These are phyloP conservation scores for Gastrolobium bilobum DNA, from an alignment of 306 rosid species.

Conservation along the genomic window DNA sequence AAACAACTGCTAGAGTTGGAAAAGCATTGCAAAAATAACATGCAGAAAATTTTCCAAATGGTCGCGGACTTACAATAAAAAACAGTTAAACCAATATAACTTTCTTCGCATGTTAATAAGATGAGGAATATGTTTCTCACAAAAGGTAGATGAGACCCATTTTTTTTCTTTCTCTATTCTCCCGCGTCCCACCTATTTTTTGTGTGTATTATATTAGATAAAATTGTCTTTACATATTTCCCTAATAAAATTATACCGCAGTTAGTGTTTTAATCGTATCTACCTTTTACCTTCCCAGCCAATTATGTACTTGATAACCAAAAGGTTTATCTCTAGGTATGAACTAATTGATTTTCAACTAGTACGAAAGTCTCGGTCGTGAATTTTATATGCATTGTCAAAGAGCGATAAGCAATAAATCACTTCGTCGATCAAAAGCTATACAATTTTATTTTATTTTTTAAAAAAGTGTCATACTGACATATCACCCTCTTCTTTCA, in stretches of 20 bases:
- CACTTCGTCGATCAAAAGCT: conserved; percentile 37
- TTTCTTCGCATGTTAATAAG: no score
- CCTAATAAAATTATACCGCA: no score
- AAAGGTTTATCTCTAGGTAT: not conserved
- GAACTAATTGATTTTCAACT: conserved; percentile 1
- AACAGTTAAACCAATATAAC: no score
- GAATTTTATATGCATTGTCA: conserved; percentile 27
- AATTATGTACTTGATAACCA: no score
- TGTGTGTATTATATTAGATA: no score
- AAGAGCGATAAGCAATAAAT: conserved; percentile 40
- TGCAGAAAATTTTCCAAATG: not conserved
- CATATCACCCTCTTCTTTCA: conserved; percentile 27
- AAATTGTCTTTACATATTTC: no score
- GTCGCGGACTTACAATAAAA: not conserved
- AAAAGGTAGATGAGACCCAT: no score
- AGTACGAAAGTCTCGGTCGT: not conserved
- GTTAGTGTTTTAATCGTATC: no score
- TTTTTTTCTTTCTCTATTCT: no score
- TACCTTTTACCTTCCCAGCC: no score
- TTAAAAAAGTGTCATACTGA: not conserved
- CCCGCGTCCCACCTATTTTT: no score
- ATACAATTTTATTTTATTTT: conserved; percentile 15
- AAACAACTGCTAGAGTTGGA: not conserved
- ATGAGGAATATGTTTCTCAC: no score
- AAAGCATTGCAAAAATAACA: not conserved